Percentiles rank a stretch among this genome's conserved stretches.
These are phyloP conservation scores for Taphrina sp. DNA, from an alignment of 1,139 yeast genomes.

Conservation along the genomic window DNA sequence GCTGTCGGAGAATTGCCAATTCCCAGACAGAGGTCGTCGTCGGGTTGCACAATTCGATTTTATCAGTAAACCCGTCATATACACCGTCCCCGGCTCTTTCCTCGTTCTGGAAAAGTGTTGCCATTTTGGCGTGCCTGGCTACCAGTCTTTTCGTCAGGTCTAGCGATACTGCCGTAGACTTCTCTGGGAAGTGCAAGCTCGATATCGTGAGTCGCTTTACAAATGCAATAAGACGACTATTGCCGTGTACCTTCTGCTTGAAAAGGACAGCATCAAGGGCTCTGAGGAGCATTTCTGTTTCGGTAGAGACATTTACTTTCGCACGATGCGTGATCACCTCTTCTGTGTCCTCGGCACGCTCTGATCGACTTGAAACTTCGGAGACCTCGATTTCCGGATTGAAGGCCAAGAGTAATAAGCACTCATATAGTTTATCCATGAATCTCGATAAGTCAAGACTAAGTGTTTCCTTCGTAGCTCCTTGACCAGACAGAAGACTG, in stretches of 20 bases:
- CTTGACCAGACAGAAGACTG: constrained; percentile 74
- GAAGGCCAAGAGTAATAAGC: constrained; percentile 61
- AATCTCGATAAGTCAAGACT: constrained; percentile 40
- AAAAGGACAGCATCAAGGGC: constrained; percentile 80
- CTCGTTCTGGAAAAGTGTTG: constrained; percentile 79
- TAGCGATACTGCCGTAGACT: constrained; percentile 71
- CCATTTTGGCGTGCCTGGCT: constrained; percentile 61
- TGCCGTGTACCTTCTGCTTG: constrained; percentile 54
- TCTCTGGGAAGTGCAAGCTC: constrained; percentile 78
- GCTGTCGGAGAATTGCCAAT: constrained; percentile 69
- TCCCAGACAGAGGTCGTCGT: constrained; percentile 93
- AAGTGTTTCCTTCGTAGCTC: constrained; percentile 49
- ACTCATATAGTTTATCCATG: constrained; percentile 38
- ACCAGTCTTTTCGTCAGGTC: constrained; percentile 75
- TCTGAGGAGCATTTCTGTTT: constrained; percentile 74
- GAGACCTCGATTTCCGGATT: constrained; percentile 86
- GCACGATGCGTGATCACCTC: constrained; percentile 45
- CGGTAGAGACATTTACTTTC: constrained; percentile 77
- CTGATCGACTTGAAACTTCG: constrained; percentile 57
- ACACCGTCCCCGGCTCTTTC: constrained; percentile 80
- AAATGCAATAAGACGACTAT: constrained; percentile 72
- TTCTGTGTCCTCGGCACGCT: constrained; percentile 75
- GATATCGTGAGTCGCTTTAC: constrained; percentile 71
- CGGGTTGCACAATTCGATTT: constrained; percentile 73
- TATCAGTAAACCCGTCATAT: constrained; percentile 63